Conservation (phyloP, 1,284 basidiomycete genomes). For the Puccinia novopanici region DNA sequence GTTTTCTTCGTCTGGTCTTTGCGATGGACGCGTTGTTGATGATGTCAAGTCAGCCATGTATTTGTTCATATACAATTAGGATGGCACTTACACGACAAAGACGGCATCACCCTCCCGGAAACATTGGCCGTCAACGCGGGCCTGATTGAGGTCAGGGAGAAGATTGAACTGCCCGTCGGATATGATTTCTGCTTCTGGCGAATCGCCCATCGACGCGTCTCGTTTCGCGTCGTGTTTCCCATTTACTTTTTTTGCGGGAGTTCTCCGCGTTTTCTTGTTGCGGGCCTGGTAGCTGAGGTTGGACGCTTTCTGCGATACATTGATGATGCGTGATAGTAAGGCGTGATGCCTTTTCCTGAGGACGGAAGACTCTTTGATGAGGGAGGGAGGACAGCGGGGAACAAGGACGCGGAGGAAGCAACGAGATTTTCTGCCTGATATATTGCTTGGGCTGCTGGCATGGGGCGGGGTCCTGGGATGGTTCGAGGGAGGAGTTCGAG, state of each 20-base stretch:
- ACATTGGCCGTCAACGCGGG: not conserved
- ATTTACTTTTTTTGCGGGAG: not conserved
- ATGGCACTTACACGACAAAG: conserved; percentile 12
- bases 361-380: too few relatives aligned
- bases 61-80: too few relatives aligned
- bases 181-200: not conserved
- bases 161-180: not conserved
- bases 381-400: too few relatives aligned
- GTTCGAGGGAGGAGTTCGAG: not conserved
- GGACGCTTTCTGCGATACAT: not conserved
- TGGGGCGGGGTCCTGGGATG: not conserved
- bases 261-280: not conserved
- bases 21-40: not conserved
- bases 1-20: conserved; percentile 25
- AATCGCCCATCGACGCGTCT: not conserved
- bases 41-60: not conserved
- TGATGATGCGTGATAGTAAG: too few relatives aligned
- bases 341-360: too few relatives aligned
- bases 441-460: not conserved
- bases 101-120: conserved; percentile 1
- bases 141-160: not conserved
- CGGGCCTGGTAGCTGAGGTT: not conserved
- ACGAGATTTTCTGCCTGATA: not conserved
- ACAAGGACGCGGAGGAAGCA: not conserved
- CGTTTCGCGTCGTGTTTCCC: not conserved